A percentile compares a stretch with the other conserved stretches of the same genome.
These are phyloP conservation scores for Apiospora arundinis DNA, from an alignment of 2,329 filamentous ascomycete species.

Conservation along the genomic window DNA sequence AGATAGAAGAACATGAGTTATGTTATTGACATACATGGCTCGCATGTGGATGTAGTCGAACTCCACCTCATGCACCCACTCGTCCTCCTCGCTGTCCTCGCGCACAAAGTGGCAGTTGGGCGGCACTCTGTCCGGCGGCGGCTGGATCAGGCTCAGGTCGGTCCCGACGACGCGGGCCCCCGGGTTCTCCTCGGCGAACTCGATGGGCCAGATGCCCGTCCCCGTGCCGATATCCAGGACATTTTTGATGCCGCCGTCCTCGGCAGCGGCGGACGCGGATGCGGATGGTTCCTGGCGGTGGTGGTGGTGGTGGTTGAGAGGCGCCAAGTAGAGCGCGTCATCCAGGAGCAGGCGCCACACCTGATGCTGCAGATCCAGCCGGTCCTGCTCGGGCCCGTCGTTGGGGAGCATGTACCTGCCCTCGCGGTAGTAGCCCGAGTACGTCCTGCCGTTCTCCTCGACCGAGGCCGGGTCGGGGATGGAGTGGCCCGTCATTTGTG, in stretches of 20 bases:
- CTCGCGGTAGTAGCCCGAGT: conserved; percentile 10
- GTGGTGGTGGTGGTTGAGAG: no score
- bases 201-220: conserved; percentile 5
- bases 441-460: conserved; percentile 20
- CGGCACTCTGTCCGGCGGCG: background rate
- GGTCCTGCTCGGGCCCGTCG: conserved; percentile 12
- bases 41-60: conserved; percentile 19
- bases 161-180: background rate
- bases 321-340: background rate
- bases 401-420: background rate
- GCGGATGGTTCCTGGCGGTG: no score
- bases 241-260: no score
- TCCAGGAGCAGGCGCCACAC: background rate
- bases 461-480: background rate
- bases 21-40: no score
- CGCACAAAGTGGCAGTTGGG: conserved; percentile 19
- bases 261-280: no score
- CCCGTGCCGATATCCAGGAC: conserved; percentile 16
- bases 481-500: background rate
- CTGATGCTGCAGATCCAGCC: conserved; percentile 11
- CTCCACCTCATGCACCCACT: background rate
- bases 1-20: no score
- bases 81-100: conserved; percentile 21
- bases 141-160: conserved; percentile 19
- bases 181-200: conserved; percentile 9